Conservation (phyloP, 345 rosid species). For the Arabidopsis thaliana region TAIR10.1 NC_003076.8:16325501-16326000, state of each 20-base stretch:
- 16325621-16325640: conserved; percentile 45
- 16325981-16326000: conserved; percentile 77
- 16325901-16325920: conserved; percentile 68
- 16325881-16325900: conserved; percentile 84
- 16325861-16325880: conserved; percentile 41
- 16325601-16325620: conserved; percentile 70
- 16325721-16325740: conserved; percentile 79
- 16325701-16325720: conserved; percentile 85
- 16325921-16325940: conserved; percentile 54
- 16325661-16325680: conserved; percentile 80
- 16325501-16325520: conserved; percentile 80
- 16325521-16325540: conserved; percentile 77
- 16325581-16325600: conserved; percentile 91
- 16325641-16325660: conserved; percentile 57
- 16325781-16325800: neutral
- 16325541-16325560: conserved; percentile 79
- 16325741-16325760: conserved; percentile 82
- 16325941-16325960: conserved; percentile 52
- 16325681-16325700: conserved; percentile 77
- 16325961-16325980: conserved; percentile 64
- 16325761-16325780: conserved; percentile 51
- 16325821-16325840: neutral
- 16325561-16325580: conserved; percentile 72
- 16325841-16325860: neutral
- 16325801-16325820: neutral